Evolutionary conservation across 805 yeast species (phyloP).

Genomic region (Pichia cabralensis): DNA sequence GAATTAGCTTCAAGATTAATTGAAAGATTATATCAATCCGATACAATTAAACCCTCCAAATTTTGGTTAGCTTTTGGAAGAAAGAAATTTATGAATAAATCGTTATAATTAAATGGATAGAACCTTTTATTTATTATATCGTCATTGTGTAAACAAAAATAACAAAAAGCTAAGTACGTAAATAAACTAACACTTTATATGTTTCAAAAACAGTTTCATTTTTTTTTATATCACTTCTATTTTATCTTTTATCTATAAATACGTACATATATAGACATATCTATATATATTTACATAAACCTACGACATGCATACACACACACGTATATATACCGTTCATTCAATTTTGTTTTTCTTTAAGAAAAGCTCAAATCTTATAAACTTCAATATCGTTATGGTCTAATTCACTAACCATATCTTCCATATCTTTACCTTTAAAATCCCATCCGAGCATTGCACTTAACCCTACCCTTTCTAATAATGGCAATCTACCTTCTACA

Average conservation of each 20-base stretch:
- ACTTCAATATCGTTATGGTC: conserved; percentile 52
- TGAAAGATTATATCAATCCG: conserved; percentile 57
- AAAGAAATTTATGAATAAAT: conserved; percentile 92
- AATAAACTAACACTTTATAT: too few species aligned
- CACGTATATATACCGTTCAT: too few species aligned
- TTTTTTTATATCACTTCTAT: not conserved
- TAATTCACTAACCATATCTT: conserved; percentile 54
- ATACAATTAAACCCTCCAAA: conserved; percentile 61
- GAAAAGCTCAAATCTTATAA: conserved; percentile 8
- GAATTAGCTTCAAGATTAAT: conserved; percentile 79
- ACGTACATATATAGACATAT: too few species aligned
- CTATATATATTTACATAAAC: too few species aligned
- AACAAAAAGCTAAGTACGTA: too few species aligned
- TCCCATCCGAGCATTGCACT: conserved; percentile 86
- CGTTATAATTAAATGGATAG: conserved; percentile 39
- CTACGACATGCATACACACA: too few species aligned
- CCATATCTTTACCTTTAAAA: conserved; percentile 47
- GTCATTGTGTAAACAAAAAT: too few species aligned
- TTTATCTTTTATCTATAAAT: too few species aligned
- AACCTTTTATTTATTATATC: not conserved
- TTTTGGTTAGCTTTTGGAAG: conserved; percentile 94
- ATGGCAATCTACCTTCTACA: conserved; percentile 66
- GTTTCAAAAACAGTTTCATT: not conserved
- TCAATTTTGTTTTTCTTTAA: too few species aligned
- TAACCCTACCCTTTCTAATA: conserved; percentile 50